Evolutionary conservation across 2,329 filamentous ascomycete genomes (phyloP), one percentile per base, ranked within the genome.

Genomic region (Thermochaetoides dissita): DNA sequence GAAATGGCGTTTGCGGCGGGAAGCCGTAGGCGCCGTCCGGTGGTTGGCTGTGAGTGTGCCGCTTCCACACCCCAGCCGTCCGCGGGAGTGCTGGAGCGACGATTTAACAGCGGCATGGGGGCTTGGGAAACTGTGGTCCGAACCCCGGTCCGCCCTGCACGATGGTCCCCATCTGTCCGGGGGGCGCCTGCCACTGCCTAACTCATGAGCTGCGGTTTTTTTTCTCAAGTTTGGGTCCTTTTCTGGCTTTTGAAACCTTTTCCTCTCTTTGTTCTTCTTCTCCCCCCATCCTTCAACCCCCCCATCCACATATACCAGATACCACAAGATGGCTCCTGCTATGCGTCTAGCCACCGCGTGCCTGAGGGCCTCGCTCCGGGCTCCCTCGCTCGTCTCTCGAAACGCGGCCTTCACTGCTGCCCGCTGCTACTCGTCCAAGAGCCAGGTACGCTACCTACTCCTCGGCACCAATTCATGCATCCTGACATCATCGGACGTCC

Each of bases 401-500:
- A 68, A 71, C 59, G 74, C 78, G 54, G 79, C 79, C 62, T 88
- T 87, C 72, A 86, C 81, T 69, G 81, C 83, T 62, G 69, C 83
- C 61, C 81, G 91, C 67, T 87, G 76, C 76, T 95, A 95, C 71
- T 94, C 88, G 50, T 81, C 86, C 54, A 95, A 95, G 77, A 76
- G 81, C 56, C 80, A 88, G 75, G 87, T 93, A 71, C 59, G 70
- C 35, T 44, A 39, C 29, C 29, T 24, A 39, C 30, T 7, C 41
- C 29, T 41, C 33, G 37, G 38, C 34, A 40, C 43, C 49, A 24
- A 5, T 24, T 24, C 17, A 24, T 42, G 42, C 51, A 44, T 37
- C 40, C 43, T 49, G 47, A 44, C 46, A 47, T 43, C 46, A 53
- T 51, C 49, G 10, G 34, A 11, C 34, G 34, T 8, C 34, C 34